Evolutionary conservation across 169 alveolate genomes (phyloP), one percentile per base, ranked within the genome.

Genomic region (Miamiensis avidus): DNA sequence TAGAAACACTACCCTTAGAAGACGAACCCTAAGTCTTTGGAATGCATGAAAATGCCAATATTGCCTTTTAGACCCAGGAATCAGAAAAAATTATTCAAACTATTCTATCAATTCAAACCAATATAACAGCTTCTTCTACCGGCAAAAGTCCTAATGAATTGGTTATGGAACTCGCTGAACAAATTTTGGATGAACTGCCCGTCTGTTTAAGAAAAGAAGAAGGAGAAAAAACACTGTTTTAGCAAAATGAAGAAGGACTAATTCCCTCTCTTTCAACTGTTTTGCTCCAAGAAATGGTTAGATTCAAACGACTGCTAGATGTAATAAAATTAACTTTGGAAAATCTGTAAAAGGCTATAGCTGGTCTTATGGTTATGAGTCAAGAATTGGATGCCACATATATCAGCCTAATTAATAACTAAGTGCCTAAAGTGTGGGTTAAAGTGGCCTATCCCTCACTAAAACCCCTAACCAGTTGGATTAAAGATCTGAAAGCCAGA

Each of bases 1-100:
- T 95, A 29, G 98, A 96, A 31, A 83, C 85, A 27, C 89, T 97
- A 64, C 98, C 98, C 28, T 83, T 94, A 34, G 91, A 95, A 29
- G 99, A 98, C 84, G 94, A 91, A 34, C 99, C 99, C n/a, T 97
- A 95, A 88, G 96, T 97, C 27, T 98, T 98, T 87, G 99, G 99
- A 25, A 91, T 98, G 93, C 97, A 96, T 91, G 97, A 96, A 85
- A 96, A 97, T 86, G 98, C 99, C 0, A 95, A 96, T 87, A 95
- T 98, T 81, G 94, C 97, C 64, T 94, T 93, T 86, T 94, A 95
- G 88, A 90, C 91, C 34, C 94, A 97, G 91, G 96, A 94, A 87
- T 93, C 96, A 33, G 95, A 94, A 29, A 94, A 93, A 83, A 91
- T 95, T 28, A 83, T 96, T 65, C 93, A 91, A 64, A 95, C 97